phyloP scores from a whole-genome alignment of 345 rosid genomes.

The Trapa bicornis region DNA sequence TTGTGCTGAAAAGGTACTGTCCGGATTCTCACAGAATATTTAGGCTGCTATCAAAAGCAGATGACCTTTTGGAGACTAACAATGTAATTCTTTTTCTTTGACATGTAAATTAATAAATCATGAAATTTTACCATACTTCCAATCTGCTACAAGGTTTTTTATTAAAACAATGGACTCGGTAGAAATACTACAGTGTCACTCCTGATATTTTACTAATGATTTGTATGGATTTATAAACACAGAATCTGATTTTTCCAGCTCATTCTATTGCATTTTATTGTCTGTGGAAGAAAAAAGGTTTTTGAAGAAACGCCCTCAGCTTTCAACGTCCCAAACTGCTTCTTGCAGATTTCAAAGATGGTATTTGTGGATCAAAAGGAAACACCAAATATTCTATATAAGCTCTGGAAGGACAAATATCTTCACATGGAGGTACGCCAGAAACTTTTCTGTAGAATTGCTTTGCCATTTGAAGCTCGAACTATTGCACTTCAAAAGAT shows the following conservation, averaged over 20 bases:
- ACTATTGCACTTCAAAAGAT: neutral
- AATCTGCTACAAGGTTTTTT: too few relatives aligned
- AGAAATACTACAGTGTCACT: neutral
- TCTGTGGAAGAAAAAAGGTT: neutral
- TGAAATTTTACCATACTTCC: too few relatives aligned
- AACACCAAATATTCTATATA: constrained; percentile 42
- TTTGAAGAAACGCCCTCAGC: neutral
- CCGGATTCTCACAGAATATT: constrained; percentile 63
- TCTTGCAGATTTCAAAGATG: constrained; percentile 47
- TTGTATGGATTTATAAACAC: neutral
- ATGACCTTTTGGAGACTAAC: constrained; percentile 52
- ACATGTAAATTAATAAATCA: too few relatives aligned
- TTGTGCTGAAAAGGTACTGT: constrained; percentile 64
- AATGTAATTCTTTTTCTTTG: constrained; percentile 33
- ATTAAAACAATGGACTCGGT: neutral
- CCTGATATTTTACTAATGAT: neutral
- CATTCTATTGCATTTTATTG: neutral
- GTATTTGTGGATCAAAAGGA: constrained; percentile 62
- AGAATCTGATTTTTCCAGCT: neutral
- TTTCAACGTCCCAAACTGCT: neutral
- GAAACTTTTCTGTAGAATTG: neutral
- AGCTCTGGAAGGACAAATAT: constrained; percentile 74
- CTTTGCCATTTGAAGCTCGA: neutral
- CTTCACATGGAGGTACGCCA: constrained; percentile 68
- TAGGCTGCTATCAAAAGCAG: constrained; percentile 41